Conservation (phyloP, 106 monocot genomes). For the Agapanthus africanus region DNA sequence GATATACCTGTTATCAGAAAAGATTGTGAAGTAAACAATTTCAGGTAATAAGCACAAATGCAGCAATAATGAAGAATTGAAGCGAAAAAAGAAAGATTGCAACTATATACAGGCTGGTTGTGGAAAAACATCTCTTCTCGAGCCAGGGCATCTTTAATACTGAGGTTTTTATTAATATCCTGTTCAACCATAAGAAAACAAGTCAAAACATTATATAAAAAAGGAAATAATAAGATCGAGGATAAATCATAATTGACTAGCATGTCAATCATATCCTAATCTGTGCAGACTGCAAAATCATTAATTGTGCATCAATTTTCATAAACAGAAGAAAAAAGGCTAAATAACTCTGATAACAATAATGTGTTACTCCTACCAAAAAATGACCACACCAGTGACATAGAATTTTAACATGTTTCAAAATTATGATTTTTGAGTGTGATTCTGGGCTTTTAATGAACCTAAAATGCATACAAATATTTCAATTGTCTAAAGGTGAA, state of each 20-base stretch:
- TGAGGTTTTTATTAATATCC: slow-evolving; percentile 55
- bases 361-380: neutral
- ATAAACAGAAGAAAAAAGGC: neutral
- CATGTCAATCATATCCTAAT: neutral
- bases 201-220: neutral
- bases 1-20: slow-evolving; percentile 36
- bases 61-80: slow-evolving; percentile 1
- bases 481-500: neutral
- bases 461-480: neutral
- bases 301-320: neutral
- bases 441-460: neutral
- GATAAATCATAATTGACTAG: neutral
- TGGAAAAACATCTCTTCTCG: slow-evolving; percentile 56
- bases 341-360: neutral
- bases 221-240: neutral
- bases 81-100: neutral
- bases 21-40: neutral
- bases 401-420: neutral
- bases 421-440: neutral
- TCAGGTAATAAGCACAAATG: neutral
- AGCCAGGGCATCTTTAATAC: slow-evolving; percentile 53
- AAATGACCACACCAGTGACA: neutral
- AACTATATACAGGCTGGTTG: slow-evolving; percentile 34
- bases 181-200: slow-evolving; percentile 9
- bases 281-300: neutral